Evolutionary conservation across 371 early-diverging fungal genomes (phyloP).

Genomic region (Fennellomyces sp.): DNA sequence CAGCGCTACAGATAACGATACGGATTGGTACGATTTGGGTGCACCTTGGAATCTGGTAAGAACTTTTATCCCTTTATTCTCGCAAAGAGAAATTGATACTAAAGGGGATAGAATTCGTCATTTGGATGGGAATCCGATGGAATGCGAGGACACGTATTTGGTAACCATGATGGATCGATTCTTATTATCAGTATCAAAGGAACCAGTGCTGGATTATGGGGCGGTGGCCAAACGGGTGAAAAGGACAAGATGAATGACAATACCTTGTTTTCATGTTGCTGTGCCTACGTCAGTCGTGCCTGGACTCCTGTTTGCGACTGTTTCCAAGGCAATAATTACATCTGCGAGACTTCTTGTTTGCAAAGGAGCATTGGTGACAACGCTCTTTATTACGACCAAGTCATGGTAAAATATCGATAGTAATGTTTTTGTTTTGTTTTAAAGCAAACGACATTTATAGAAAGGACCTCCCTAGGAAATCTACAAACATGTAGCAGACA

Average conservation of each 20-base stretch:
- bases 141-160: conserved; percentile 91
- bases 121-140: conserved; percentile 92
- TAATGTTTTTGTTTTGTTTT: not conserved
- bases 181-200: conserved; percentile 92
- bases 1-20: conserved; percentile 27
- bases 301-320: conserved; percentile 92
- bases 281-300: conserved; percentile 84
- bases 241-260: conserved; percentile 93
- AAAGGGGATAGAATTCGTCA: conserved; percentile 17
- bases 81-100: not conserved
- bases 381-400: conserved; percentile 83
- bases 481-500: conserved; percentile 54
- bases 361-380: conserved; percentile 58
- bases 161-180: conserved; percentile 63
- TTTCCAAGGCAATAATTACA: conserved; percentile 53
- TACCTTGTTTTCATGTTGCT: conserved; percentile 96
- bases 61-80: not conserved
- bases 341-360: conserved; percentile 72
- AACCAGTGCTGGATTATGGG: conserved; percentile 76
- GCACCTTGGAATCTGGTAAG: conserved; percentile 65
- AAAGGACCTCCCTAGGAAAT: no score
- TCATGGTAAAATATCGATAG: conserved; percentile 64
- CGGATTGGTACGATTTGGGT: conserved; percentile 79
- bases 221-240: conserved; percentile 77
- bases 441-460: not conserved